Percentiles rank a stretch among this genome's conserved stretches.
Evolutionary conservation across 2,329 filamentous ascomycete species (phyloP).

Genomic region (Penicillium sp.): DNA sequence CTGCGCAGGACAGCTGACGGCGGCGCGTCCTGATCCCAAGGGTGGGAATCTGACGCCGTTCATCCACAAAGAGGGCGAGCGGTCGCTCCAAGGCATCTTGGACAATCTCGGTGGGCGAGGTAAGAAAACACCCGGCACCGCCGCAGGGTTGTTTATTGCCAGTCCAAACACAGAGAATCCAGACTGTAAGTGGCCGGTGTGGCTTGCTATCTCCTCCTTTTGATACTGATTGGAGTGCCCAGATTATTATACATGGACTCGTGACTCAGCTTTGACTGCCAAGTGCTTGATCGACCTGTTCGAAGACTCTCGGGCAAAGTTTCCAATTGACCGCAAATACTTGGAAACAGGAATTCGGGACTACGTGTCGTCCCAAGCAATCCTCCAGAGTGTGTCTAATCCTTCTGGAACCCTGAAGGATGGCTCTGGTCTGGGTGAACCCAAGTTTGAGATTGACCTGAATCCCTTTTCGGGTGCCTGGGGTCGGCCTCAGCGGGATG

Average conservation of each 20-base stretch:
- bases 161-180: slow-evolving; percentile 49
- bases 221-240: background rate
- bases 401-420: slow-evolving; percentile 48
- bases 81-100: background rate
- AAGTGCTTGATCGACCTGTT: slow-evolving; percentile 63
- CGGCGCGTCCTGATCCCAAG: background rate
- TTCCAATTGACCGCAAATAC: background rate
- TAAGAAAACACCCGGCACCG: slow-evolving; percentile 39
- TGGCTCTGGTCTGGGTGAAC: slow-evolving; percentile 56
- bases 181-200: slow-evolving; percentile 40
- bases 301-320: slow-evolving; percentile 6
- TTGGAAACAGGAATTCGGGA: background rate
- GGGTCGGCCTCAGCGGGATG: slow-evolving; percentile 73
- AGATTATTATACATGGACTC: slow-evolving; percentile 74
- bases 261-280: slow-evolving; percentile 64
- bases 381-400: slow-evolving; percentile 1
- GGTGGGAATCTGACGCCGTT: background rate
- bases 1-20: background rate
- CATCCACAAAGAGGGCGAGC: background rate
- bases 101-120: slow-evolving; percentile 17
- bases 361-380: background rate
- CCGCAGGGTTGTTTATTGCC: slow-evolving; percentile 48
- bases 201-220: no score
- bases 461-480: slow-evolving; percentile 57
- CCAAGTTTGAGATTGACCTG: slow-evolving; percentile 63